Base-by-base conservation (phyloP, 129 eudicot species). In the Lactuca sativa region DNA sequence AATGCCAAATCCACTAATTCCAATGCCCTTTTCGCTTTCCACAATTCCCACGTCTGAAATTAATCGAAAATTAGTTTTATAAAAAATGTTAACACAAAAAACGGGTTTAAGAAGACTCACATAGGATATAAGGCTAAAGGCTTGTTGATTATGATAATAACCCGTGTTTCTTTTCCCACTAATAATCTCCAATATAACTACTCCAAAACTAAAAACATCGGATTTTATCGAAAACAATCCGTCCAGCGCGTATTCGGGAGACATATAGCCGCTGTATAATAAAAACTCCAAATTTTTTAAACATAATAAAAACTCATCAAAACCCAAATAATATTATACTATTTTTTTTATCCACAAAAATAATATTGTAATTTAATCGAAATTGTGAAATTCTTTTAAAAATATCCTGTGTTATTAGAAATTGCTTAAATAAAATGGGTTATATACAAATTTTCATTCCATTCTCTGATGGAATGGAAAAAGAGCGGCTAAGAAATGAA, bases 131-230 rank as follows among this genome's bases (percentile, higher is more conserved):
- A 84, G 88, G 65, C 83, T 77, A 44, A 70, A 64, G 65, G 74
- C 73, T 25, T 77, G 75, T 10, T 64, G 66, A 15, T 77, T 59
- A 3, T 80, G 74, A 62, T 80, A 84, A 56, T 80, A 80, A 37
- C 79, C 79, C 1, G 78, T 73, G 61, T 74, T 84, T 67, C 70
- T 84, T 41, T 77, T 84, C n/a, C 88, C 83, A 59, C 83, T 80
- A 32, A 80, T 77, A 59, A 83, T 83, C 79, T 83, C 88, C 0
- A 83, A 80, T 12, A 83, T 21, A 3, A 83, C 77, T 16, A 83
- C 88, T 65, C 85, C 88, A 73, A 83, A 80, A 67, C 85, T 83
- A 76, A 62, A 80, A 37, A 83, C 84, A 62, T 80, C 82, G 0
- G 85, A 83, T 59, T 83, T 80, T n/a, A 64, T 37, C 4, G 85